Base-by-base conservation (phyloP, 1,284 basidiomycete genomes). In the Ceratobasidium sp. region DNA sequence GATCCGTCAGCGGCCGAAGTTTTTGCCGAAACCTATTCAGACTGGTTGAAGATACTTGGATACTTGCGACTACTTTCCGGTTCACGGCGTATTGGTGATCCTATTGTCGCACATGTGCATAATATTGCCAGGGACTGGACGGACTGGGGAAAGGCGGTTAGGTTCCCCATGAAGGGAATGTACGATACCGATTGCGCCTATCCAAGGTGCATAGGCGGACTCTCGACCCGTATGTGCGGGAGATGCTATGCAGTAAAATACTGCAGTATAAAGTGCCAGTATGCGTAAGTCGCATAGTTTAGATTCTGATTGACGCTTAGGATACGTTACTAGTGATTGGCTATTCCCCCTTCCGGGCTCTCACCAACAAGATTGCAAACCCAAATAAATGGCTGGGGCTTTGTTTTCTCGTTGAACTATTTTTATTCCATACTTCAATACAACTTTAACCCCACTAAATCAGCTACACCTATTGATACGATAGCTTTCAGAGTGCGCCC, bases 11-110 rank as follows among this genome's bases (percentile, higher is more conserved):
- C 57, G 30, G 14, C n/a, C 57, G 34, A 59, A 23, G n/a, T 41
- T 12, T 59, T 59, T 34, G 57, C 36, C 16, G n/a, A 28, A 16
- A 59, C 57, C 2, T 59, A 59, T 28, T 23, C 57, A 21, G 57
- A 59, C 57, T 59, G 57, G 57, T 10, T 59, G 57, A 59, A 59
- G 28, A 28, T 43, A 23, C 34, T 59, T 34, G 36, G 36, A 8
- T 43, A 59, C 21, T 43, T 59, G 36, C 57, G 57, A 41, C 2
- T 41, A 59, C 57, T 59, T 18, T 1, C 18, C 23, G 57, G 57
- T 10, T 59, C 39, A n/a, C 26, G 36, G 14, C 34, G 10, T 23
- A 30, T 34, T 23, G 36, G 36, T 4, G 36, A 59, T 59, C 34
- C 57, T 5, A 23, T 23, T 21, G 32, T 59, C 26, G 8, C 3